phyloP scores from a whole-genome alignment of 805 yeast species.

The Saccharomyces eubayanus region DNA sequence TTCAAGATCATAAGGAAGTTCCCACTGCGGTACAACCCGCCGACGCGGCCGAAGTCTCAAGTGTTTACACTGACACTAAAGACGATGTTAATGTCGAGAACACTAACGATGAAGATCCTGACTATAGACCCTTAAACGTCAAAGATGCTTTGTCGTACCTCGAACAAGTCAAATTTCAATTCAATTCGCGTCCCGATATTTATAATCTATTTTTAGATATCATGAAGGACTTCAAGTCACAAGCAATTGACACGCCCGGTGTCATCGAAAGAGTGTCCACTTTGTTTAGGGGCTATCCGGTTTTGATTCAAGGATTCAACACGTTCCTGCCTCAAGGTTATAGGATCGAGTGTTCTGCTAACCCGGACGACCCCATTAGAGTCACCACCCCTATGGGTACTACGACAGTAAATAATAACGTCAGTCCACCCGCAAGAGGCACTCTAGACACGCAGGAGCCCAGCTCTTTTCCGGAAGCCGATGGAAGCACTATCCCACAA shows the following conservation, averaged over 20 bases:
- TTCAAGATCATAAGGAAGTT: not conserved
- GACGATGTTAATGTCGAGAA: constrained; percentile 1
- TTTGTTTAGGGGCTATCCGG: constrained; percentile 86
- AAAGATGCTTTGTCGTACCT: constrained; percentile 92
- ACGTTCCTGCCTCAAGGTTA: constrained; percentile 97
- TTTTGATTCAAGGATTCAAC: constrained; percentile 92
- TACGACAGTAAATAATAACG: not conserved
- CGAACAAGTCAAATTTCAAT: constrained; percentile 92
- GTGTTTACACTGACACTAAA: not conserved
- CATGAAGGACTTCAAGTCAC: constrained; percentile 97
- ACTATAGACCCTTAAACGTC: constrained; percentile 79
- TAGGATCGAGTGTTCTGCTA: constrained; percentile 80
- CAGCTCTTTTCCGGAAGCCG: not conserved
- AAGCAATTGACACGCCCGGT: constrained; percentile 94
- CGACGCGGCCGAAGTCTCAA: not conserved
- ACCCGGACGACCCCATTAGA: constrained; percentile 84
- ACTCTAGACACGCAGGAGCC: not conserved
- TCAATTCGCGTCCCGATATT: constrained; percentile 86
- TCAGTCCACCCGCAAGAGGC: not conserved
- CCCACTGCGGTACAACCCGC: not conserved
- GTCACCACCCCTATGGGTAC: constrained; percentile 91
- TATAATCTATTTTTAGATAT: constrained; percentile 93
- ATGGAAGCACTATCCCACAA: not conserved
- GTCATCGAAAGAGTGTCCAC: constrained; percentile 93
- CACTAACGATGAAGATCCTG: constrained; percentile 11